Base-by-base conservation (phyloP, 208 protist species). In the Phytomonas sp. region DNA sequence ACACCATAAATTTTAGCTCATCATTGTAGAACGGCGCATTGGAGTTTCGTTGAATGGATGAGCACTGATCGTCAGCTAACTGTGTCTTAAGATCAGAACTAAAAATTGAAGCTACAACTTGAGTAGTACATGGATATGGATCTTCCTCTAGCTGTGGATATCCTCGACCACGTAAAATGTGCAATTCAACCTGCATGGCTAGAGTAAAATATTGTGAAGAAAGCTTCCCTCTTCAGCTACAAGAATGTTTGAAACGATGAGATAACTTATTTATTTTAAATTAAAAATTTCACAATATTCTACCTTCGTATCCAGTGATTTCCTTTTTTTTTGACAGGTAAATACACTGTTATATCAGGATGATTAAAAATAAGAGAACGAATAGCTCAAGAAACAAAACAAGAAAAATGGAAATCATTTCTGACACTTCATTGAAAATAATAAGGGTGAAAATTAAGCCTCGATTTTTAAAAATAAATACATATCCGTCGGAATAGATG, bases 21-120 rank as follows among this genome's bases (percentile, higher is more conserved):
- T 80, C 78, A 28, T 84, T 88, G 71, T 83, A 91, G 68, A 88
- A 91, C 11, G 85, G 85, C 3, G 73, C 78, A 60, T 91, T 91
- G 30, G 80, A 83, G 20, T 78, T 80, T 53, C 74, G 66, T 63
- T 88, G 82, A 31, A 86, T 40, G 9, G 71, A 78, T 37, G 82
- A 78, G 17, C 31, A 75, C 70, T 80, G 77, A 30, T 60, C 67
- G 29, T 59, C 29, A 0, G 60, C 65, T 4, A 83, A 31, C 32
- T 63, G 62, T 46, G 63, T 64, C 13, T 74, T 64, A 7, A 72
- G 59, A 29, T 76, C 23, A 5, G 17, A 36, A 51, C 73, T 71
- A 36, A 68, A 73, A 4, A 83, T 53, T 2, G 62, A 43, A 13
- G 78, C 60, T 2, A 66, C 71, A 17, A 83, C 79, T 36, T 76